These are phyloP conservation scores for Jaltomata sinuosa DNA, from an alignment of 257 asterid species.

Conservation along the genomic window DNA sequence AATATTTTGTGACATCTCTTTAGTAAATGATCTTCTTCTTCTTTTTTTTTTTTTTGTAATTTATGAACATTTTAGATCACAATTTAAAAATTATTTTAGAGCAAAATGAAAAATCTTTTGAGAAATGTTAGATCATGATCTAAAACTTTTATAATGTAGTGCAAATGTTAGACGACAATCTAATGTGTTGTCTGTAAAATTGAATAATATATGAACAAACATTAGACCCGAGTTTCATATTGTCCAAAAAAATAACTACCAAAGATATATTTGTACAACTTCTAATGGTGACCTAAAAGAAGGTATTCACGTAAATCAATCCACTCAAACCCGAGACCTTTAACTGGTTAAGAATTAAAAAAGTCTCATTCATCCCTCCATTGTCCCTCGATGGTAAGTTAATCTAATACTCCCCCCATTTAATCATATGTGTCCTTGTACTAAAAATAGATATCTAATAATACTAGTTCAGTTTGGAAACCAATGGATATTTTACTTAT, in stretches of 20 bases:
- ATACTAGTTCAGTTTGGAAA: too few species aligned
- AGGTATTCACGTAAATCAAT: too few species aligned
- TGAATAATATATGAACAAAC: background rate
- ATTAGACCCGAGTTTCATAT: background rate
- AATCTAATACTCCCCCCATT: too few species aligned
- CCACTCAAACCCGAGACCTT: background rate
- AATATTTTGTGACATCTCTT: background rate
- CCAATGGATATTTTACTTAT: too few species aligned
- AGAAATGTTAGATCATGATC: background rate
- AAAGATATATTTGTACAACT: too few species aligned
- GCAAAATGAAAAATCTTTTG: background rate
- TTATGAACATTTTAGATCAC: background rate
- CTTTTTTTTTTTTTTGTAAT: too few species aligned
- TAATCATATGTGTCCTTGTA: too few species aligned
- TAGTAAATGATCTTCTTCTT: too few species aligned
- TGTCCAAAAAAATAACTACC: background rate
- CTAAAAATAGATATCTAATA: too few species aligned
- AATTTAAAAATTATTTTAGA: background rate
- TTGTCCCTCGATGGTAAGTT: too few species aligned
- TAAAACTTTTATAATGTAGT: background rate
- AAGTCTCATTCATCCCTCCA: too few species aligned
- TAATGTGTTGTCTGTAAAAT: background rate
- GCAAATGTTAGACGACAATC: background rate
- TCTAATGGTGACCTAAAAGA: too few species aligned
- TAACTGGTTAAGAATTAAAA: background rate